Conservation (phyloP, 805 yeast genomes). For the Ogataea siamensis region DNA sequence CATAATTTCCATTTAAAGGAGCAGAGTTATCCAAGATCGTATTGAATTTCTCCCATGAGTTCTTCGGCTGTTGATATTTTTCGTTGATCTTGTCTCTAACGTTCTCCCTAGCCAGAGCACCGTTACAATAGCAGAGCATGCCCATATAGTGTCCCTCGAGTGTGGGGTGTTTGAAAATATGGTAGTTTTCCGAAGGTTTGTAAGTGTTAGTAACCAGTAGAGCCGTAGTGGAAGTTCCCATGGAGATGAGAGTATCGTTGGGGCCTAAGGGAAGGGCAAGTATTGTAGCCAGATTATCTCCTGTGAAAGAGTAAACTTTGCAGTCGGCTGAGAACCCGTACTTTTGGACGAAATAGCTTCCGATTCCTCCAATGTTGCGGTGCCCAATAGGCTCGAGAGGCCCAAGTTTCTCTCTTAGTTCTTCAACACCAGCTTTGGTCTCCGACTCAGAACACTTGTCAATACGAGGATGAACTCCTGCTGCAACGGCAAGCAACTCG, state of each 20-base stretch:
- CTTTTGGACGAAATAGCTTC: conserved; percentile 57
- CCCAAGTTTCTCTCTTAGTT: conserved; percentile 53
- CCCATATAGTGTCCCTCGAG: conserved; percentile 79
- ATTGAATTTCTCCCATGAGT: conserved; percentile 60
- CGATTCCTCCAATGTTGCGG: conserved; percentile 48
- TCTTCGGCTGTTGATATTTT: conserved; percentile 34
- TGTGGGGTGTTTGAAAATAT: conserved; percentile 84
- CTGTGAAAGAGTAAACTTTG: conserved; percentile 73
- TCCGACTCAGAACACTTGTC: conserved; percentile 36
- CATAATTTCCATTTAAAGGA: conserved; percentile 38
- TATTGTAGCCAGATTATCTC: conserved; percentile 88
- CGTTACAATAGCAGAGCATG: conserved; percentile 92
- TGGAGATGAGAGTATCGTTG: conserved; percentile 74
- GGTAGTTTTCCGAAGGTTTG: conserved; percentile 78
- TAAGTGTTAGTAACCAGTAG: conserved; percentile 75
- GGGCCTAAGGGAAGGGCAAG: conserved; percentile 74
- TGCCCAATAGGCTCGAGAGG: conserved; percentile 48
- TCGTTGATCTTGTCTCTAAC: conserved; percentile 62
- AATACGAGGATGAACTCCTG: conserved; percentile 45
- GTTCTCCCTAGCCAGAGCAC: conserved; percentile 80
- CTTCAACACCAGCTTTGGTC: conserved; percentile 35
- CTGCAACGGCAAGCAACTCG: conserved; percentile 52
- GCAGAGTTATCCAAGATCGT: conserved; percentile 43
- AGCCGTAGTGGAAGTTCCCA: conserved; percentile 93
- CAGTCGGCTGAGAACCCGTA: conserved; percentile 64